These are phyloP conservation scores for Candida gigantensis DNA, from an alignment of 1,139 yeast genomes.

Conservation along the genomic window DNA sequence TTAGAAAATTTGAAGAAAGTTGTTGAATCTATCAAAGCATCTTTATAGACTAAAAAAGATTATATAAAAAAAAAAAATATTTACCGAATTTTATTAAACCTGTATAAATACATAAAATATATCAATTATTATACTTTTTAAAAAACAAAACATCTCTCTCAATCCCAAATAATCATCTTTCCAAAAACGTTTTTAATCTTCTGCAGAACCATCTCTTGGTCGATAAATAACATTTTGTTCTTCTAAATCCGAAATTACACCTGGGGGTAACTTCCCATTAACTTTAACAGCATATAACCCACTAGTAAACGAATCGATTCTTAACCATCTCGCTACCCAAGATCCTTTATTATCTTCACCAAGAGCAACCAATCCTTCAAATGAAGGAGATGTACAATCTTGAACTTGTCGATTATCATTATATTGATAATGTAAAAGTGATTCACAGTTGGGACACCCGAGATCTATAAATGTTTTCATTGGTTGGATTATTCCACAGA, in stretches of 20 bases:
- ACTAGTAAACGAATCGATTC: slow-evolving; percentile 85
- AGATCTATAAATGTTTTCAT: slow-evolving; percentile 69
- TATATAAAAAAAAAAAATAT: neutral
- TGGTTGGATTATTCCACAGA: slow-evolving; percentile 90
- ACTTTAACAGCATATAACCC: slow-evolving; percentile 95
- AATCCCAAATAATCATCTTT: neutral
- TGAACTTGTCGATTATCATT: slow-evolving; percentile 81
- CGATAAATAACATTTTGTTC: slow-evolving; percentile 79
- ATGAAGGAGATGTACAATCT: slow-evolving; percentile 94
- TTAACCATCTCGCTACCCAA: slow-evolving; percentile 97
- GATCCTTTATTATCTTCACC: slow-evolving; percentile 79
- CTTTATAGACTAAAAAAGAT: slow-evolving; percentile 7
- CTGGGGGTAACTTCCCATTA: slow-evolving; percentile 88
- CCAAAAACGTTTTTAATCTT: slow-evolving; percentile 50
- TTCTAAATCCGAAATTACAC: slow-evolving; percentile 70
- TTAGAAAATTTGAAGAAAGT: slow-evolving; percentile 28
- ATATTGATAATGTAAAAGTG: slow-evolving; percentile 74
- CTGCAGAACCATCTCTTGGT: slow-evolving; percentile 95
- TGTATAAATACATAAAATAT: too few species aligned
- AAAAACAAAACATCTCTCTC: too few species aligned
- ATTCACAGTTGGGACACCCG: slow-evolving; percentile 98
- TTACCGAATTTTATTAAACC: slow-evolving; percentile 4
- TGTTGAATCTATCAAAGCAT: slow-evolving; percentile 14
- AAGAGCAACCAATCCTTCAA: slow-evolving; percentile 92
- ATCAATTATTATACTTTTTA: too few species aligned